These are phyloP conservation scores for Trichoderma endophyticum DNA, from an alignment of 2,329 filamentous ascomycete genomes.

Conservation along the genomic window DNA sequence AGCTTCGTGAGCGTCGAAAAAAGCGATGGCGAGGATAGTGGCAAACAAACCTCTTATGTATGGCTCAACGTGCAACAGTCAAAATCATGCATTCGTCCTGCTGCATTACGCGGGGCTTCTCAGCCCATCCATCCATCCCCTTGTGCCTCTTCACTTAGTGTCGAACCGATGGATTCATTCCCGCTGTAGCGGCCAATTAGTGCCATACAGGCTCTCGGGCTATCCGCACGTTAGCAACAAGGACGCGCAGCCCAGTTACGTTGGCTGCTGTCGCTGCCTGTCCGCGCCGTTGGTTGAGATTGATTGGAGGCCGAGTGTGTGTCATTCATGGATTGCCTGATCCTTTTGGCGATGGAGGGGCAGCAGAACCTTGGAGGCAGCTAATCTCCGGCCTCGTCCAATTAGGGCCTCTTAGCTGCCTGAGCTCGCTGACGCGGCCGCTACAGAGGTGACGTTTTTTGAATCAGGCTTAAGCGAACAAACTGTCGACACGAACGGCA, in stretches of 20 bases:
- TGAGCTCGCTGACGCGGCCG: slow-evolving; percentile 4
- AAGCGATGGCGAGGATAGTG: neutral
- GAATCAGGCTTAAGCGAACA: neutral
- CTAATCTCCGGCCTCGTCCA: neutral
- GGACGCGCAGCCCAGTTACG: slow-evolving; percentile 13
- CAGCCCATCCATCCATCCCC: neutral
- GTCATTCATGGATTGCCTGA: neutral
- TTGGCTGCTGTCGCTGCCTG: slow-evolving; percentile 5
- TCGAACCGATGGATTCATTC: neutral
- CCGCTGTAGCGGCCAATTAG: neutral
- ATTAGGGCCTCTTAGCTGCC: neutral
- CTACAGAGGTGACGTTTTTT: slow-evolving; percentile 1
- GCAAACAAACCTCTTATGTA: neutral
- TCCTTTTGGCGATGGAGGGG: neutral
- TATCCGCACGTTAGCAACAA: neutral
- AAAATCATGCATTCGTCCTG: neutral
- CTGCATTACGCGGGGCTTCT: neutral
- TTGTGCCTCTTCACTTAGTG: neutral
- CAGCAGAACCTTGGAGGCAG: neutral
- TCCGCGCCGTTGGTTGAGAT: neutral
- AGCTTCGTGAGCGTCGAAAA: neutral
- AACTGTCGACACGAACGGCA: neutral
- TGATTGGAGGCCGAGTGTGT: neutral
- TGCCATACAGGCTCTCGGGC: neutral
- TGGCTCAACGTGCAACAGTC: neutral